Evolutionary conservation across 768 basidiomycete genomes (phyloP).

Genomic region (Boletus fagicola): DNA sequence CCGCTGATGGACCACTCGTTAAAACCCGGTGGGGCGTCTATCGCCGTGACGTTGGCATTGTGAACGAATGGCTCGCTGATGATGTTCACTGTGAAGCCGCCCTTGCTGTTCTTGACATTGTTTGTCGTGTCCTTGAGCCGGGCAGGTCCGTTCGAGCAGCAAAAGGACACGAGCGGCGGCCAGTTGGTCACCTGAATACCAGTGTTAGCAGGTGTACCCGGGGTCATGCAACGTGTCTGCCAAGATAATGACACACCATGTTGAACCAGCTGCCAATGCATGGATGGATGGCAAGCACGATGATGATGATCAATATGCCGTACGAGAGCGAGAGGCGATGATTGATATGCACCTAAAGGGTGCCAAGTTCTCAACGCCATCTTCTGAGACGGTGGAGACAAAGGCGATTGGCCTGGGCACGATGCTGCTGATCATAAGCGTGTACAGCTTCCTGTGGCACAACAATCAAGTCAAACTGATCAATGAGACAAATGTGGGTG

Average conservation of each 20-base stretch:
- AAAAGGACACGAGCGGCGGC: conserved; percentile 40
- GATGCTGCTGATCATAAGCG: conserved; percentile 38
- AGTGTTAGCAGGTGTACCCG: background rate
- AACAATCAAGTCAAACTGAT: background rate
- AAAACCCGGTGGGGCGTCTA: conserved; percentile 39
- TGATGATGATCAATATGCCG: conserved; percentile 5
- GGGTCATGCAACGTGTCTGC: background rate
- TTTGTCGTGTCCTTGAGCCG: conserved; percentile 42
- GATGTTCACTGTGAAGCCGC: conserved; percentile 53
- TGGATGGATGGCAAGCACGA: background rate
- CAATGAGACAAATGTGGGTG: background rate
- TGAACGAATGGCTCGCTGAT: conserved; percentile 51
- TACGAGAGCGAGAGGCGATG: background rate
- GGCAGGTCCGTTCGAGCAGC: conserved; percentile 16
- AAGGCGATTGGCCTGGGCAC: conserved; percentile 48
- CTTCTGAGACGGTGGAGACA: conserved; percentile 36
- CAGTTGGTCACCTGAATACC: conserved; percentile 16
- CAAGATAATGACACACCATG: conserved; percentile 14
- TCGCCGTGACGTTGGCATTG: conserved; percentile 36
- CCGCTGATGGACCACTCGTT: conserved; percentile 43
- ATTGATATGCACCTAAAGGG: conserved; percentile 36
- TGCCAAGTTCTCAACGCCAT: conserved; percentile 41
- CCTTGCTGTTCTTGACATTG: conserved; percentile 46
- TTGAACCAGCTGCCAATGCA: conserved; percentile 28
- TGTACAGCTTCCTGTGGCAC: conserved; percentile 29